Evolutionary conservation across 176 grass and related monocot genomes (phyloP).

Genomic region (Musa troglodytarum): DNA sequence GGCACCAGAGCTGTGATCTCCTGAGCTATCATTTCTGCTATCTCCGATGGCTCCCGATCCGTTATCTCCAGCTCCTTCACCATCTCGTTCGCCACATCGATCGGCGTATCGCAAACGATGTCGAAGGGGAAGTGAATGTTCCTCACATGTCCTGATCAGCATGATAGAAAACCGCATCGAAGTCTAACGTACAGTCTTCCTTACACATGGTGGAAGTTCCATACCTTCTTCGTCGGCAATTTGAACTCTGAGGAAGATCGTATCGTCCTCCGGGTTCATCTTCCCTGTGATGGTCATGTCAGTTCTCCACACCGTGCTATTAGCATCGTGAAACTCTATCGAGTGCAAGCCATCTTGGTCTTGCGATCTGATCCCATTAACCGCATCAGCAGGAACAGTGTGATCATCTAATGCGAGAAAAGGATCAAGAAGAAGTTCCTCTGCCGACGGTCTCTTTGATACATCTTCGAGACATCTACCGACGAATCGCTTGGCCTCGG

Average conservation of each 20-base stretch:
- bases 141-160: slow-evolving; percentile 15
- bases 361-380: background rate
- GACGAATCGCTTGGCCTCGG: slow-evolving; percentile 45
- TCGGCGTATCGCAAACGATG: slow-evolving; percentile 48
- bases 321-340: background rate
- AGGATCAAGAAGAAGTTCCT: slow-evolving; percentile 61
- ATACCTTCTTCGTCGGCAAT: slow-evolving; percentile 52
- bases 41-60: slow-evolving; percentile 48
- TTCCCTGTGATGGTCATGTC: slow-evolving; percentile 91
- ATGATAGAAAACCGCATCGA: background rate
- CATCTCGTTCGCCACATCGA: slow-evolving; percentile 81
- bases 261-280: slow-evolving; percentile 68
- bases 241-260: slow-evolving; percentile 86
- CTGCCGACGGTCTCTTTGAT: slow-evolving; percentile 39
- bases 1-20: slow-evolving; percentile 54
- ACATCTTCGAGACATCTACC: slow-evolving; percentile 39
- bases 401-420: slow-evolving; percentile 41
- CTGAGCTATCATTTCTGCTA: slow-evolving; percentile 76
- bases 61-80: slow-evolving; percentile 84
- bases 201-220: background rate
- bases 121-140: slow-evolving; percentile 99
- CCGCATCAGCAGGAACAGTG: background rate
- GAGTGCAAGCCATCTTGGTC: background rate
- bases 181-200: background rate
- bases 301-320: background rate